Base-by-base conservation (phyloP, 208 protist species). In the Angomonas ambiguus region DNA sequence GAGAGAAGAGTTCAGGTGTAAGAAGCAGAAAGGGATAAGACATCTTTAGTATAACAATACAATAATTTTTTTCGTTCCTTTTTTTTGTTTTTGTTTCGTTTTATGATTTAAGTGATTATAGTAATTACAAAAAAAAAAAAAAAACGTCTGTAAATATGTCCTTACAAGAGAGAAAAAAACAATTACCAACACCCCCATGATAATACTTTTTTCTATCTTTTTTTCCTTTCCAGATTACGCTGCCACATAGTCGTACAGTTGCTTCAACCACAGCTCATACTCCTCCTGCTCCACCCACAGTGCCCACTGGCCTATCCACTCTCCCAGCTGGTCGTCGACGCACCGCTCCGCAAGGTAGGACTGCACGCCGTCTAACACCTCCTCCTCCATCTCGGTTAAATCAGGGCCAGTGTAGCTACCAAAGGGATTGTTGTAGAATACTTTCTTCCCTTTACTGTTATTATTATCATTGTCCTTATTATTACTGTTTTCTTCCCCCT, bases 251-350 rank as follows among this genome's bases (percentile, higher is more conserved):
- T 92, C 84, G 11, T 79, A 71, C 13, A 95, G 76, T 65, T 91
- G 85, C 71, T 82, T 77, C 62, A 95, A 79, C 87, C 89, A 95
- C 42, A 35, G 49, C 74, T 95, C 89, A 67, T 95, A 95, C 78
- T 95, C 86, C 53, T 71, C 68, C 74, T 95, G 89, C 74, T 95
- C 89, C 0, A 88, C 67, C 83, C 83, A 93, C 6, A 91, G 73
- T 1, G 84, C 78, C 72, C 92, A 88, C 68, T 91, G 82, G 2
- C 81, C 83, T 20, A 95, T 63, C 61, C 88, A 92, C 73, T 95
- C 84, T 0, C 77, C 89, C 56, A 93, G 85, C 30, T 85, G 77
- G 64, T 95, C 89, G 51, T 95, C 87, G 5, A 95, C 79, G 31
- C 69, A 69, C 11, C 85, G 83, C 79, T 93, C 89, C 28, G 85